phyloP scores from a whole-genome alignment of 2,329 filamentous ascomycete genomes.

The Diaporthe velutina region DNA sequence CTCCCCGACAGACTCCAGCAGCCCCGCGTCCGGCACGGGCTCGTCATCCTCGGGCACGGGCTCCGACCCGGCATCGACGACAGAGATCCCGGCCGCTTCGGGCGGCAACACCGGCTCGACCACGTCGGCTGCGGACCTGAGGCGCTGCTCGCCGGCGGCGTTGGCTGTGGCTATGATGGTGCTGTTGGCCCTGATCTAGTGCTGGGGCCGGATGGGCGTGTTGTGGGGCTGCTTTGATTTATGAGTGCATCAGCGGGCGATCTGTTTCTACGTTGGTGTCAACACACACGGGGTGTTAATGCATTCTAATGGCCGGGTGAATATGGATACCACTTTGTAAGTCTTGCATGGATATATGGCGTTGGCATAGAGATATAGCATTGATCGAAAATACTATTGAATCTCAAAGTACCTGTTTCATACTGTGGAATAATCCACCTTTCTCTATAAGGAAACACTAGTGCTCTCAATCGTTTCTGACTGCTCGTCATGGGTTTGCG shows the following conservation, averaged over 20 bases:
- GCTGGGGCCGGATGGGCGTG: not conserved
- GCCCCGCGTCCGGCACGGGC: not conserved
- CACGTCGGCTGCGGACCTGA: slow-evolving; percentile 28
- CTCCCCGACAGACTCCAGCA: not conserved
- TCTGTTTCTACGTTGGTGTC: not conserved
- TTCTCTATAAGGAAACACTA: no score
- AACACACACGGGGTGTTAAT: slow-evolving; percentile 3
- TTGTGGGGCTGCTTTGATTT: not conserved
- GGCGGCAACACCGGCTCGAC: slow-evolving; percentile 1
- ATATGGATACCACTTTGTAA: slow-evolving; percentile 16
- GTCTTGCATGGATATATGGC: slow-evolving; percentile 29
- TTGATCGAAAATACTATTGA: not conserved
- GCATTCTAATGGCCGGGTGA: slow-evolving; percentile 4
- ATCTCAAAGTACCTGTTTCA: not conserved
- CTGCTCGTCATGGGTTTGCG: no score
- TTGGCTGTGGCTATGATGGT: slow-evolving; percentile 34
- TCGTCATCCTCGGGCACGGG: not conserved
- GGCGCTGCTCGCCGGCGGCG: slow-evolving; percentile 27
- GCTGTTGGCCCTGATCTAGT: slow-evolving; percentile 25
- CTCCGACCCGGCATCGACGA: not conserved
- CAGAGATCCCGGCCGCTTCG: slow-evolving; percentile 8
- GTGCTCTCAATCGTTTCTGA: no score
- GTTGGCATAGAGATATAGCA: slow-evolving; percentile 15
- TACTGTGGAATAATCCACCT: not conserved
- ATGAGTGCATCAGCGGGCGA: slow-evolving; percentile 3